Evolutionary conservation across 441 rosid species (phyloP).

Genomic region (Jatropha multifida): DNA sequence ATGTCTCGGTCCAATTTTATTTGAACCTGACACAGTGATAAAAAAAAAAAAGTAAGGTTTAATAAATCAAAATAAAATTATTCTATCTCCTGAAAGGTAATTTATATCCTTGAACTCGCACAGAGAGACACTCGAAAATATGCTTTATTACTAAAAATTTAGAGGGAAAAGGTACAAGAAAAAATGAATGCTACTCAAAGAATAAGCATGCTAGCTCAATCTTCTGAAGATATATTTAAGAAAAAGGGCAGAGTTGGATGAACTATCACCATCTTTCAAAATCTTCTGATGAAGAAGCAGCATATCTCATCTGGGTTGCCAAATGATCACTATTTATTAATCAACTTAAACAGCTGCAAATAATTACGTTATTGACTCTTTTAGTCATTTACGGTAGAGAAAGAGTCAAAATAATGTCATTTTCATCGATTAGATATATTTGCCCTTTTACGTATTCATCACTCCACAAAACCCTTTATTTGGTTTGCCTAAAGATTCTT

Average conservation of each 20-base stretch:
- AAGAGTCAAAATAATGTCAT: neutral
- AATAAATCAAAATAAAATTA: no score
- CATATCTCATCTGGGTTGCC: neutral
- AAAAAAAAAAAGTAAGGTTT: no score
- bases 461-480: neutral
- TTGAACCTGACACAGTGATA: no score
- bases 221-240: neutral
- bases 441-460: neutral
- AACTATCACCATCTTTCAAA: slow-evolving; percentile 5
- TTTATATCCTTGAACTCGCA: no score
- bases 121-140: no score
- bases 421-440: neutral
- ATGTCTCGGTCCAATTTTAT: no score
- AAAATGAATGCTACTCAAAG: no score
- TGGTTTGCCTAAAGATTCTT: neutral
- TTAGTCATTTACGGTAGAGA: neutral
- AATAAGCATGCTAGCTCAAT: no score
- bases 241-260: neutral
- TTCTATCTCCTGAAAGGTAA: no score
- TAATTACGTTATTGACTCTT: neutral
- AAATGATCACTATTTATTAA: neutral
- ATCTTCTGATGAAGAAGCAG: no score
- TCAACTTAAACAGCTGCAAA: neutral
- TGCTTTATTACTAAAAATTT: no score
- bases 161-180: no score